Conservation (phyloP, 78 protist genomes). For the Cavenderia fasciculata region DNA sequence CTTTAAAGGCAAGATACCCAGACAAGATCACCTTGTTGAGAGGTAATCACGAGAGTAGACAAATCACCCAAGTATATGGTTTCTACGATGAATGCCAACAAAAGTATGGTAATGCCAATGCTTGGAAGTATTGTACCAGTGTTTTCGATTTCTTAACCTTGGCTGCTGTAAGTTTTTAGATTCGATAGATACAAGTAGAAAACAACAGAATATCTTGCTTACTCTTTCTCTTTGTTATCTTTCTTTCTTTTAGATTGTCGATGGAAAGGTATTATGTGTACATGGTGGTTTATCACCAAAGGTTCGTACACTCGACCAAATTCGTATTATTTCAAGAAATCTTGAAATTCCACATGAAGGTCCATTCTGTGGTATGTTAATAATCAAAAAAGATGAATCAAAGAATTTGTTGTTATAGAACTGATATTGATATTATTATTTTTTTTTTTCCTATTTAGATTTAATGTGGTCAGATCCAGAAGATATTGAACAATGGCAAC, state of each 20-base stretch:
- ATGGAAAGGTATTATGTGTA: conserved; percentile 94
- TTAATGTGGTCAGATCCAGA: conserved; percentile 99
- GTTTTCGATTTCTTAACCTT: conserved; percentile 96
- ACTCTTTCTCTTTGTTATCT: too few relatives aligned
- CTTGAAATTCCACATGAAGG: conserved; percentile 99
- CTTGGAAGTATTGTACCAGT: conserved; percentile 96
- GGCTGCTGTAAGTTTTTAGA: conserved; percentile 83
- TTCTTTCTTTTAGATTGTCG: conserved; percentile 84
- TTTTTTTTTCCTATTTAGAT: conserved; percentile 75
- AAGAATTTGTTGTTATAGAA: background rate
- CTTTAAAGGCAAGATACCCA: conserved; percentile 96
- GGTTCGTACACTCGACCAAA: conserved; percentile 91
- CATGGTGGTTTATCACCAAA: conserved; percentile 99
- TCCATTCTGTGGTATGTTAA: conserved; percentile 87
- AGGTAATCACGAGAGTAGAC: conserved; percentile 98
- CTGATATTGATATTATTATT: background rate
- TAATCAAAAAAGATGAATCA: background rate
- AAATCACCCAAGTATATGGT: conserved; percentile 98
- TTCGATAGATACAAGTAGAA: background rate
- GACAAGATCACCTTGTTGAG: conserved; percentile 93
- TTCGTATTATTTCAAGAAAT: conserved; percentile 86
- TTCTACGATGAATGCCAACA: conserved; percentile 98
- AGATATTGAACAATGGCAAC: conserved; percentile 94
- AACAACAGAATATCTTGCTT: conserved; percentile 11
- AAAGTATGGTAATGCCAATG: conserved; percentile 97